phyloP scores from a whole-genome alignment of 768 basidiomycete species.

The Mrakia gelida region DNA sequence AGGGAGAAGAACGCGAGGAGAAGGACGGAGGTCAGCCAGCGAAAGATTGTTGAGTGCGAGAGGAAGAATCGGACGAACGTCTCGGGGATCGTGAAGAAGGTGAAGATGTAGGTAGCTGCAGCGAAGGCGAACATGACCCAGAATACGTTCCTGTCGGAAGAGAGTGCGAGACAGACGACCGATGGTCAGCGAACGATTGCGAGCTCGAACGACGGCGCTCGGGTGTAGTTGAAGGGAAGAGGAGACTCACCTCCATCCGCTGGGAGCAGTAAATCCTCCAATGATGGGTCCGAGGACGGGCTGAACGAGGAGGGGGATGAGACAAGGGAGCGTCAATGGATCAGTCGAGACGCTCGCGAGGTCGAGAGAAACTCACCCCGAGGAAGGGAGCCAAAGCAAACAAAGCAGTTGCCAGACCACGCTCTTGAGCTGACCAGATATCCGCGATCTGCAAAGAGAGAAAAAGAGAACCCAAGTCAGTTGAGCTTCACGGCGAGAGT shows the following conservation, averaged over 20 bases:
- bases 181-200: no score
- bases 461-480: no score
- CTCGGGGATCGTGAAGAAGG: conserved; percentile 57
- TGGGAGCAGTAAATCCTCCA: conserved; percentile 52
- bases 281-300: conserved; percentile 52
- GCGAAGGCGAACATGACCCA: conserved; percentile 57
- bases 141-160: conserved; percentile 60
- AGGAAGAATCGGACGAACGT: conserved; percentile 49
- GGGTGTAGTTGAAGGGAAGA: no score
- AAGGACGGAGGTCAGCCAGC: conserved; percentile 40
- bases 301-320: no score
- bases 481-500: no score
- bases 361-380: background rate
- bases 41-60: background rate
- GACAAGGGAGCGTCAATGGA: no score
- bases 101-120: conserved; percentile 51
- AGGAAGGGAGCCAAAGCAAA: conserved; percentile 28
- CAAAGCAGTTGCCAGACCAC: background rate
- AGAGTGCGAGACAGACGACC: no score
- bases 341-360: no score
- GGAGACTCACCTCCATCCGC: conserved; percentile 48
- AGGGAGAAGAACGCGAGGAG: conserved; percentile 53
- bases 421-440: background rate
- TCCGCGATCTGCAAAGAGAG: conserved; percentile 12
- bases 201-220: no score